Conservation (phyloP, 2,329 filamentous ascomycete genomes). For the Arthroderma sp. region DNA sequence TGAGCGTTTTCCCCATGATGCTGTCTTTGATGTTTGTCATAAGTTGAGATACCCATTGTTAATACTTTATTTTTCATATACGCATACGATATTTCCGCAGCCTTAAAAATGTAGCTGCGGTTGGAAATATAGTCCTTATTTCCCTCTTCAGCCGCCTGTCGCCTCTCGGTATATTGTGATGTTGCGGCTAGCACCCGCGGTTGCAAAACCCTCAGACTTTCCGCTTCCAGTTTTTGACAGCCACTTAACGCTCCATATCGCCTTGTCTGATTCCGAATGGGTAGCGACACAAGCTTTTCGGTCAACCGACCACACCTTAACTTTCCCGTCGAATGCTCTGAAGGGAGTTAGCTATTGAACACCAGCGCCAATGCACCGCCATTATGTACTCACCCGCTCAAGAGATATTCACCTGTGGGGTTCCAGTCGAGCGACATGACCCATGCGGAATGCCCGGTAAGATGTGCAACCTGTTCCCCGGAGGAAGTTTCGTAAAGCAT, state of each 20-base stretch:
- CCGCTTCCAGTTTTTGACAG: conserved; percentile 52
- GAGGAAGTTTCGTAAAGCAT: conserved; percentile 84
- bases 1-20: too few species aligned
- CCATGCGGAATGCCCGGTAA: conserved; percentile 72
- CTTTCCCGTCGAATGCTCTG: conserved; percentile 76
- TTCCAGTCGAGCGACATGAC: conserved; percentile 88
- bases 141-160: conserved; percentile 45
- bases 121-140: conserved; percentile 6
- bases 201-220: conserved; percentile 57
- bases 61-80: background rate
- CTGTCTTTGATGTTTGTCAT: background rate
- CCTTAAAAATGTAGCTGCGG: background rate
- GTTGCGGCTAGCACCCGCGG: conserved; percentile 61
- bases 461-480: conserved; percentile 80
- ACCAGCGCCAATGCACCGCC: background rate
- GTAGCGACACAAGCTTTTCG: conserved; percentile 76
- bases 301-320: conserved; percentile 91
- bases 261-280: conserved; percentile 77
- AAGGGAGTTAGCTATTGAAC: background rate
- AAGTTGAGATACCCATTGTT: background rate
- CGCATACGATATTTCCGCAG: background rate
- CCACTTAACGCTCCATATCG: conserved; percentile 75
- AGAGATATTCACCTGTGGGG: conserved; percentile 76
- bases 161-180: conserved; percentile 77
- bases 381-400: conserved; percentile 52